A percentile compares a stretch with the other conserved stretches of the same genome.
Evolutionary conservation across 805 yeast species (phyloP).

Genomic region (Zygotorulaspora sp.): DNA sequence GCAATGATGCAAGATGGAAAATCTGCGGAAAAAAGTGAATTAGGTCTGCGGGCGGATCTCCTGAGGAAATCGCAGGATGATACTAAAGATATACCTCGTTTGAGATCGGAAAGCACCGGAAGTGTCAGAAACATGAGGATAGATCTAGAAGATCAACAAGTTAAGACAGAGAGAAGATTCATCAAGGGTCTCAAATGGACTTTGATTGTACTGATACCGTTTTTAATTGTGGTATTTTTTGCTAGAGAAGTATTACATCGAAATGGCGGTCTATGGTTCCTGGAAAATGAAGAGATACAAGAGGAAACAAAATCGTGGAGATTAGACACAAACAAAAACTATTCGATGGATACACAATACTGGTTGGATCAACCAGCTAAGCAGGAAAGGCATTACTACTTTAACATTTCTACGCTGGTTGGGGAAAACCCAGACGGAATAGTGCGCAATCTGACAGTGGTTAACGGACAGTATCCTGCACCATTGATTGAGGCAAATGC

Average conservation of each 20-base stretch:
- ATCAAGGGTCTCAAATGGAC: not conserved
- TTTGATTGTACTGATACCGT: slow-evolving; percentile 3
- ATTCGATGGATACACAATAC: slow-evolving; percentile 18
- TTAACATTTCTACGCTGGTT: slow-evolving; percentile 20
- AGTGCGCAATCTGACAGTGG: slow-evolving; percentile 33
- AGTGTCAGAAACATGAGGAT: not conserved
- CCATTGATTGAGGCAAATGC: slow-evolving; percentile 45
- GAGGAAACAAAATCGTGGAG: slow-evolving; percentile 21
- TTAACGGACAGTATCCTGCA: slow-evolving; percentile 45
- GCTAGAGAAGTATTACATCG: slow-evolving; percentile 1
- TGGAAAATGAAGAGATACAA: not conserved
- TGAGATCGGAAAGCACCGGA: too few species aligned
- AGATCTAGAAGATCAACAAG: slow-evolving; percentile 1
- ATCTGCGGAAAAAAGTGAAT: too few species aligned
- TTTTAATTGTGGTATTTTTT: slow-evolving; percentile 6
- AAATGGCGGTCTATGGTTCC: not conserved
- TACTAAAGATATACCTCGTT: too few species aligned
- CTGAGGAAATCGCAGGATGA: too few species aligned
- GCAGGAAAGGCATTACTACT: slow-evolving; percentile 23
- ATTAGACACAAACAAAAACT: slow-evolving; percentile 26
- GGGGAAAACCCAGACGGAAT: slow-evolving; percentile 33
- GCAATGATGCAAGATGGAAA: too few species aligned
- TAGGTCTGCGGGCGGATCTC: too few species aligned
- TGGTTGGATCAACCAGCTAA: slow-evolving; percentile 23
- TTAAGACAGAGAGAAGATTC: slow-evolving; percentile 3